These are phyloP conservation scores for Pyrenochaeta sp. DNA, from an alignment of 2,329 filamentous ascomycete species.

Conservation along the genomic window DNA sequence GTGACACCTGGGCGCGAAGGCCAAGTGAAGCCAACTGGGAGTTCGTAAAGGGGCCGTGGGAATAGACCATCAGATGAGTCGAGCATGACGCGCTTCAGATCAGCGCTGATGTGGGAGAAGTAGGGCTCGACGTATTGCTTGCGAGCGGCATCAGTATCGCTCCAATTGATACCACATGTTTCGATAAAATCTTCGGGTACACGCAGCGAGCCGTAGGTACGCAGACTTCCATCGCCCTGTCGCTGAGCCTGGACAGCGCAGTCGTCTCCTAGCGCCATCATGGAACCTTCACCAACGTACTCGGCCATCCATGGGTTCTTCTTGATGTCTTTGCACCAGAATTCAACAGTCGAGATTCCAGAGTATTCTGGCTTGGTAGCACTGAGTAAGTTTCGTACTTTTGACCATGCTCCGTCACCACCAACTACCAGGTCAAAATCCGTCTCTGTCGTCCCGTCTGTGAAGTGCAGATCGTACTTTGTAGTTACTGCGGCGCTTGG, in stretches of 20 bases:
- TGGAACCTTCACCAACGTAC: slow-evolving; percentile 54
- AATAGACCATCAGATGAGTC: slow-evolving; percentile 22
- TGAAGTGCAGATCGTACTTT: slow-evolving; percentile 42
- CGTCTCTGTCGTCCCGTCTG: slow-evolving; percentile 34
- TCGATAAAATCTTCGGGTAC: slow-evolving; percentile 51
- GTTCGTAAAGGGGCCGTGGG: slow-evolving; percentile 57
- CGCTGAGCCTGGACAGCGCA: slow-evolving; percentile 53
- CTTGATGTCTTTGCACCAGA: slow-evolving; percentile 55
- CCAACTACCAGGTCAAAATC: slow-evolving; percentile 59
- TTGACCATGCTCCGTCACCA: slow-evolving; percentile 59
- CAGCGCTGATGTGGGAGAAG: slow-evolving; percentile 46
- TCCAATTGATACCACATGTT: slow-evolving; percentile 57
- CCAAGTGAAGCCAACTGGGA: slow-evolving; percentile 64
- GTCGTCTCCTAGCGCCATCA: slow-evolving; percentile 51
- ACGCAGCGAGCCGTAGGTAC: slow-evolving; percentile 49
- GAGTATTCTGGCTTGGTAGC: slow-evolving; percentile 56
- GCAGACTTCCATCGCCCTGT: slow-evolving; percentile 60
- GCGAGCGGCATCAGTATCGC: slow-evolving; percentile 48
- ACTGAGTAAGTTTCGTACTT: slow-evolving; percentile 35
- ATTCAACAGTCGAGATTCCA: slow-evolving; percentile 56
- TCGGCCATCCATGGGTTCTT: slow-evolving; percentile 53
- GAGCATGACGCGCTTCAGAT: slow-evolving; percentile 31
- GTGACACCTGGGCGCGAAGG: slow-evolving; percentile 59
- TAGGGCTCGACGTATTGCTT: slow-evolving; percentile 30
- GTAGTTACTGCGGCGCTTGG: background rate